These are phyloP conservation scores for Claviceps citrina DNA, from an alignment of 2,329 filamentous ascomycete species.

Conservation along the genomic window DNA sequence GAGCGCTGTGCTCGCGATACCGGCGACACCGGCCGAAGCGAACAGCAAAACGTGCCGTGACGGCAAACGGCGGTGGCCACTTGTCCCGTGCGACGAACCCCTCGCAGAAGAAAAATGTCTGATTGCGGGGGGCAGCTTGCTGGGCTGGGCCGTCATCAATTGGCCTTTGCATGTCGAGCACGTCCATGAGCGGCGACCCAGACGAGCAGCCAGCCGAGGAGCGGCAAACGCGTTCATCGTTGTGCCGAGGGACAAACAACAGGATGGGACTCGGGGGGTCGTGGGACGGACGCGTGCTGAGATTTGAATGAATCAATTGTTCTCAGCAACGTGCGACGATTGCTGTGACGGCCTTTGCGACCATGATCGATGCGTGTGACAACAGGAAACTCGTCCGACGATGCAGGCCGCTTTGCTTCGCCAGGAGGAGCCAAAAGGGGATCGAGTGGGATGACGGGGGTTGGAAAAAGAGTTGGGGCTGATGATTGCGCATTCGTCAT, in stretches of 20 bases:
- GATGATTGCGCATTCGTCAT: not conserved
- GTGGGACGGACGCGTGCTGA: not conserved
- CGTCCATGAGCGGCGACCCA: conserved; percentile 28
- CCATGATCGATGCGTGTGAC: conserved; percentile 5
- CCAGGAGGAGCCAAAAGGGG: not conserved
- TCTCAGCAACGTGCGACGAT: conserved; percentile 5
- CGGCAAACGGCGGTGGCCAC: conserved; percentile 7
- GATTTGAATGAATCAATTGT: conserved; percentile 3
- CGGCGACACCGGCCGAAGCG: conserved; percentile 36
- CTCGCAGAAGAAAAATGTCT: conserved; percentile 18
- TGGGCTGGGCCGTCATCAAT: conserved; percentile 18
- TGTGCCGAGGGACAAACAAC: conserved; percentile 1
- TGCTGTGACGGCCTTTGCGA: conserved; percentile 2
- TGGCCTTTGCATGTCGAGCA: conserved; percentile 31
- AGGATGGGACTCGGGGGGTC: not conserved
- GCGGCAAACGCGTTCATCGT: conserved; percentile 29
- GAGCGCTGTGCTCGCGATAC: conserved; percentile 30
- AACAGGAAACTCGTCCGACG: no score
- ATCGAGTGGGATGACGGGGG: not conserved
- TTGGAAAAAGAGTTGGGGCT: conserved; percentile 5
- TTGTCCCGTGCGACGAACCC: conserved; percentile 10
- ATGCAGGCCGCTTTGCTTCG: no score
- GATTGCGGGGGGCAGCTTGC: conserved; percentile 12
- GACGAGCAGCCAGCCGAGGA: conserved; percentile 23
- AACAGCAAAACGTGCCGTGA: conserved; percentile 26